Conservation (phyloP, 2,329 filamentous ascomycete species). For the Drechslerella coelobrocha region DNA sequence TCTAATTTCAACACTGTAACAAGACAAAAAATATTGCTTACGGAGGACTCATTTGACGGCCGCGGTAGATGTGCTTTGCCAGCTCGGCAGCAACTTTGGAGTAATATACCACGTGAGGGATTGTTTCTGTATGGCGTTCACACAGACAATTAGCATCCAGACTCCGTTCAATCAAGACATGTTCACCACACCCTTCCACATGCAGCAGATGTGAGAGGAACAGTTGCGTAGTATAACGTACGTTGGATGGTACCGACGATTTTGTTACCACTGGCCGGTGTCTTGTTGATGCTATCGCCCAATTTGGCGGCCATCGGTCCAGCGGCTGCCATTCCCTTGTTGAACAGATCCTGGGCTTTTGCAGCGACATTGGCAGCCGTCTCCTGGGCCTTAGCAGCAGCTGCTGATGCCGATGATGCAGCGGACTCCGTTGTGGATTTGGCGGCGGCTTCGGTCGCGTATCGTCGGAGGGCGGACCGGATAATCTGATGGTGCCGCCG, state of each 20-base stretch:
- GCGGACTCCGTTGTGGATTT: conserved; percentile 48
- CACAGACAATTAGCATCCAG: conserved; percentile 7
- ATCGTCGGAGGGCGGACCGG: conserved; percentile 42
- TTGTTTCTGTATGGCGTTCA: conserved; percentile 68
- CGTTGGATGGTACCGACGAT: conserved; percentile 79
- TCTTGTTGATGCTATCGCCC: conserved; percentile 60
- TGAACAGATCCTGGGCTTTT: conserved; percentile 56
- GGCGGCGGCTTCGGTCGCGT: conserved; percentile 43
- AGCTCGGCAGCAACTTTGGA: conserved; percentile 86
- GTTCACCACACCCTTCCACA: neutral
- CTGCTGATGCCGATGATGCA: conserved; percentile 27
- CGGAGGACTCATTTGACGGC: conserved; percentile 93
- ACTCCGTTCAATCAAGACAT: conserved; percentile 3
- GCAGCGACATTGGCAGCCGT: conserved; percentile 54
- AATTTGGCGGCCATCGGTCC: conserved; percentile 56
- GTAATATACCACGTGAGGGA: conserved; percentile 90
- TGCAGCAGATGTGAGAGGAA: neutral
- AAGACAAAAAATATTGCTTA: conserved; percentile 65
- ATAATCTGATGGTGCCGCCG: conserved; percentile 46
- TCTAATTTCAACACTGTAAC: neutral
- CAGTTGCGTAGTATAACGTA: conserved; percentile 65
- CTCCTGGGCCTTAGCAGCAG: conserved; percentile 51
- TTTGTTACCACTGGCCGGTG: conserved; percentile 81
- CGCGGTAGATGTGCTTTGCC: conserved; percentile 82
- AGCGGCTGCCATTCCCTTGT: conserved; percentile 61